Base-by-base conservation (phyloP, 202 grass and related monocot species). In the Zizania palustris region DNA sequence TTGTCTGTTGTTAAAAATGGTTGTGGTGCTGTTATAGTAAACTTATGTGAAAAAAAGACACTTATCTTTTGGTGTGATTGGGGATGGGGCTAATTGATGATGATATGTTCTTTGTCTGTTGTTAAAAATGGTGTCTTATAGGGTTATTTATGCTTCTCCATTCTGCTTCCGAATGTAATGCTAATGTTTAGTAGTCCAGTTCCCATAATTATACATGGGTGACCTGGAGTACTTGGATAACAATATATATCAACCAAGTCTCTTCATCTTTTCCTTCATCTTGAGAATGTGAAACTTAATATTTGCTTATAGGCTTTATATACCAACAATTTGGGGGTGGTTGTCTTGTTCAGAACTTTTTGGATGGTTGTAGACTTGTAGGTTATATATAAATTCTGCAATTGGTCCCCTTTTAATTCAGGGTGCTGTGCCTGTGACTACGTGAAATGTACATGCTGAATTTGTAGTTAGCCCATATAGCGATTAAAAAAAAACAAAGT, bases 11-110 rank as follows among this genome's bases (percentile, higher is more conserved):
- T 39, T n/a, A n/a, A n/a, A n/a, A n/a, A n/a, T n/a, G n/a, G n/a
- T n/a, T 44, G 55, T 66, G 46, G 56, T 67, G 37, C 37, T 67
- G 37, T 43, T 63, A 3, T 7, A 34, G 20, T 77, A 43, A 63
- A 45, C 33, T 51, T 65, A n/a, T 74, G 7, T 45, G 21, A n/a
- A 34, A 61, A 35, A 35, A 21, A 69, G 1, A 35, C 12, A 34
- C 6, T 18, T 63, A 53, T 53, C 1, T 45, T 63, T 76, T 63
- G 21, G 34, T 19, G 40, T 64, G 16, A 12, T 66, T 46, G 1
- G 55, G 62, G 11, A 38, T 44, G 1, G 13, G 64, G 57, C 43
- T 43, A 44, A 43, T 9, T 64, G 44, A 65, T 73, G 37, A 65
- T 56, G 3, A 36, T 72, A 13, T 36, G 2, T 9, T 46, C 22